These are phyloP conservation scores for Epichloe glyceriae DNA, from an alignment of 2,329 filamentous ascomycete genomes.

Conservation along the genomic window DNA sequence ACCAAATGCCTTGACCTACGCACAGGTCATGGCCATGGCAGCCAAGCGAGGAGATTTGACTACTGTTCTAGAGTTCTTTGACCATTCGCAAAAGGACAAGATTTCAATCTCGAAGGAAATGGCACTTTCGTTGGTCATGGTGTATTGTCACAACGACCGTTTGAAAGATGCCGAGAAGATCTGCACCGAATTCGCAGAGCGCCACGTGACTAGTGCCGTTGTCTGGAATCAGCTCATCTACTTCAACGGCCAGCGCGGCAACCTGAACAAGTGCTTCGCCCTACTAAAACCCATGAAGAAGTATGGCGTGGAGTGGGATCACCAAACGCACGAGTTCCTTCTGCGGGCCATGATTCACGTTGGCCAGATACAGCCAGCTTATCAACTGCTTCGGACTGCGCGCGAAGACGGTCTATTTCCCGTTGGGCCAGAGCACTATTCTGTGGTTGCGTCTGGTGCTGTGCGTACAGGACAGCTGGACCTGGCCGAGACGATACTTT, in stretches of 20 bases:
- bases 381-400: conserved; percentile 32
- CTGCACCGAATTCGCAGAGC: conserved; percentile 36
- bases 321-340: conserved; percentile 36
- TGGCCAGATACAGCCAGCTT: conserved; percentile 36
- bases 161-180: conserved; percentile 24
- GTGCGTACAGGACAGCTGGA: conserved; percentile 30
- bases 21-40: conserved; percentile 60
- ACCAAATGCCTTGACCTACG: conserved; percentile 54
- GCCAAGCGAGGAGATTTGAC: conserved; percentile 61
- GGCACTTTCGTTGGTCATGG: conserved; percentile 52
- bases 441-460: conserved; percentile 39
- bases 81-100: conserved; percentile 41
- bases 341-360: conserved; percentile 35
- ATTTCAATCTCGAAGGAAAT: conserved; percentile 43
- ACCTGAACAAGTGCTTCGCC: conserved; percentile 34
- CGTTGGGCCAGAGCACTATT: conserved; percentile 35
- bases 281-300: conserved; percentile 36
- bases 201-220: conserved; percentile 38
- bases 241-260: conserved; percentile 51
- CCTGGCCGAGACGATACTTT: conserved; percentile 28
- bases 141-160: conserved; percentile 38
- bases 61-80: conserved; percentile 51
- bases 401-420: conserved; percentile 30
- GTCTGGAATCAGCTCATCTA: conserved; percentile 72
- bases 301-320: conserved; percentile 32